Conservation (phyloP, 1,284 basidiomycete genomes). For the Singerocomus inundabilis region DNA sequence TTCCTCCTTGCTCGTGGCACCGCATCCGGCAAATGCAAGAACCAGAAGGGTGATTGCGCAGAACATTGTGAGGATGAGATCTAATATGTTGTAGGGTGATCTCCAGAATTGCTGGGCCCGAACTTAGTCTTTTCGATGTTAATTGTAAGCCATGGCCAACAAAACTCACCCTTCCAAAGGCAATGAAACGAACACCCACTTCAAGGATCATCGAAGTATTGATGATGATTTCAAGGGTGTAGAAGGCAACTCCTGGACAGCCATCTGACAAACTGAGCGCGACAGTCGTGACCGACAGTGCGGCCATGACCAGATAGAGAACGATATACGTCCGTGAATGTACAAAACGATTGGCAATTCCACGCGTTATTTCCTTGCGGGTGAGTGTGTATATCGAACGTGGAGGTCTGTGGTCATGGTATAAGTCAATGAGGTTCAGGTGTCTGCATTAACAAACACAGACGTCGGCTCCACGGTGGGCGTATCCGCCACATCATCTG, state of each 20-base stretch:
- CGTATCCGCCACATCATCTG: constrained; percentile 13
- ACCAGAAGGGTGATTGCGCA: constrained; percentile 85
- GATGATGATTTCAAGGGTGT: constrained; percentile 87
- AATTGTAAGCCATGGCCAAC: not conserved
- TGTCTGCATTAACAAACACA: constrained; percentile 1
- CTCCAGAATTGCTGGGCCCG: constrained; percentile 87
- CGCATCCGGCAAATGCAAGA: constrained; percentile 80
- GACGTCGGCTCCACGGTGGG: constrained; percentile 23
- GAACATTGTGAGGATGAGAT: constrained; percentile 81
- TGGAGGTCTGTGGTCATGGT: constrained; percentile 47
- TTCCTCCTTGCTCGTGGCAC: constrained; percentile 77
- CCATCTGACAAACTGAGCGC: constrained; percentile 81
- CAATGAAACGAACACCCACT: constrained; percentile 84
- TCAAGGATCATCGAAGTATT: constrained; percentile 92
- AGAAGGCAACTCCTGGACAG: constrained; percentile 81
- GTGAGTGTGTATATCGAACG: constrained; percentile 81
- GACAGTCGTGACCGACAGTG: constrained; percentile 86
- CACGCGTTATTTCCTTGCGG: constrained; percentile 72
- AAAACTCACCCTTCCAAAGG: constrained; percentile 78
- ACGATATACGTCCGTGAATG: constrained; percentile 80
- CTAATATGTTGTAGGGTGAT: constrained; percentile 86
- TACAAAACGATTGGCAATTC: constrained; percentile 82
- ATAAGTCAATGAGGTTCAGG: constrained; percentile 15
- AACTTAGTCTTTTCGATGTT: constrained; percentile 6
- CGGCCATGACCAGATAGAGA: constrained; percentile 89